Evolutionary conservation across 768 basidiomycete species (phyloP), one percentile per base, ranked within the genome.

Genomic region (Suillus decipiens): DNA sequence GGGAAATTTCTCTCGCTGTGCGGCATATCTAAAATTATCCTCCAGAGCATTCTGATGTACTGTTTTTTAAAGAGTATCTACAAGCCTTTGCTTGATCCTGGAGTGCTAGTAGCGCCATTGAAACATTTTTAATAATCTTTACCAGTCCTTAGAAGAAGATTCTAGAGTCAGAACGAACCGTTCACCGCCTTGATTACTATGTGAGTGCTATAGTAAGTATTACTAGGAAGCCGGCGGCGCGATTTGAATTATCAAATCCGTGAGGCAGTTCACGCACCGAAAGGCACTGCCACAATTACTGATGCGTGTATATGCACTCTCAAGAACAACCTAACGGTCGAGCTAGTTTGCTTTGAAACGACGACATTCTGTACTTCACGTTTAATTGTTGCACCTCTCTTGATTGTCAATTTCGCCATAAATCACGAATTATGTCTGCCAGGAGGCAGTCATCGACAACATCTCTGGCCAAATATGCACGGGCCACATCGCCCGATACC

Each of bases 1-100:
- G 95, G 95, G n/a, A 94, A 77, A 74, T 97, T 96, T 36, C 92
- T 78, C 72, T 89, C 82, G 62, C 89, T 89, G 77, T 94, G 91
- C 28, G 28, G 28, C 11, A 95, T 81, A 66, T 93, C 87, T 50
- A 96, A 71, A 62, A 90, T 82, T 22, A 69, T 81, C 77, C 64
- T 83, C 70, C 71, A 85, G 68, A 33, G 72, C 63, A 63, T 82
- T 22, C 12, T 6, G 67, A 36, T 75, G 65, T 59, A 68, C 74
- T 22, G 72, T 66, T 59, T 65, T 63, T 41, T 62, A 56, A 37
- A 59, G 50, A 53, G 64, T 51, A 43, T 68, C 17, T 65, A 68
- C 19, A 66, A 19, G 63, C 61, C 48, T 68, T 71, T 43, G 75
- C 67, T 43, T 70, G 66, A 1, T 63, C 68, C 61, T 81, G 79